These are phyloP conservation scores for Amanita pallidorosea DNA, from an alignment of 768 basidiomycete species.

Conservation along the genomic window DNA sequence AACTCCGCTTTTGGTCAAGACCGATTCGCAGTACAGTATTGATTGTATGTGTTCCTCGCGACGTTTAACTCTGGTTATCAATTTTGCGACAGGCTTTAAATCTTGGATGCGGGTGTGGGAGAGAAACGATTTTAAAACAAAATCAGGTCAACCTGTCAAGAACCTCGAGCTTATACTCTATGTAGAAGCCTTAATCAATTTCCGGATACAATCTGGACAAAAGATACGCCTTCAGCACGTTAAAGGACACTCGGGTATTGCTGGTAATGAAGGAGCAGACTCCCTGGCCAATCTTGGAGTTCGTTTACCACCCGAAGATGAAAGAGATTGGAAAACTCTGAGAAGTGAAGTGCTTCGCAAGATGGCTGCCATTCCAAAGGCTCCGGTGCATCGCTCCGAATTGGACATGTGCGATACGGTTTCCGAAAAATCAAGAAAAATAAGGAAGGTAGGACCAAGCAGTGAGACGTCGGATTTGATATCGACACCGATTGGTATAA, in stretches of 20 bases:
- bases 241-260: conserved; percentile 64
- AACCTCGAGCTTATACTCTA: conserved; percentile 68
- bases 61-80: not conserved
- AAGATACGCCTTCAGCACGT: conserved; percentile 60
- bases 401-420: not conserved
- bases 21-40: conserved; percentile 81
- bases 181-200: conserved; percentile 47
- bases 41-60: conserved; percentile 37
- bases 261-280: conserved; percentile 88
- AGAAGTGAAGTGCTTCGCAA: conserved; percentile 11
- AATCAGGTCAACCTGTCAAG: conserved; percentile 49
- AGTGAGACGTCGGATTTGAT: not conserved
- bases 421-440: not conserved
- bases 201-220: conserved; percentile 40
- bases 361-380: not conserved
- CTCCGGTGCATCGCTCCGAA: not conserved
- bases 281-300: conserved; percentile 53
- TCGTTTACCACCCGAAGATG: conserved; percentile 23
- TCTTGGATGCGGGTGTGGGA: conserved; percentile 66
- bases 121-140: conserved; percentile 35
- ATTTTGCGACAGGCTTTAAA: conserved; percentile 43
- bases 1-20: conserved; percentile 60
- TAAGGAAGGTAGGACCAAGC: not conserved
- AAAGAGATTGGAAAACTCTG: conserved; percentile 50
- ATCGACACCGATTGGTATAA: not conserved